Evolutionary conservation across 306 rosid species (phyloP).

Genomic region (Parietaria judaica): DNA sequence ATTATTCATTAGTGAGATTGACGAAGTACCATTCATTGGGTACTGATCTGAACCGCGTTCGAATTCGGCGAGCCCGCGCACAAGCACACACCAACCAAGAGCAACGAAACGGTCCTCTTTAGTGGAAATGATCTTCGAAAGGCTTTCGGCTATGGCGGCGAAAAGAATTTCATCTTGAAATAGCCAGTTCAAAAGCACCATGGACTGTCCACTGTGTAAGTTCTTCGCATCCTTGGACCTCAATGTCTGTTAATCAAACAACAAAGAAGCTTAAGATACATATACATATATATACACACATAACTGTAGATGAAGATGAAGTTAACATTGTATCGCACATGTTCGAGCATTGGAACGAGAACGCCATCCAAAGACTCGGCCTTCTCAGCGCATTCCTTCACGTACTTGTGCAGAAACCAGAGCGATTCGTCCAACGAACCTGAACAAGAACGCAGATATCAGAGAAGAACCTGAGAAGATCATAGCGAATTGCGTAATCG

Average conservation of each 20-base stretch:
- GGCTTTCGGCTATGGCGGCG: conserved; percentile 34
- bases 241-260: conserved; percentile 33
- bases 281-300: too few species aligned
- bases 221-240: conserved; percentile 50
- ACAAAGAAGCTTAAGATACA: too few species aligned
- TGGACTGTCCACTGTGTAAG: conserved; percentile 41
- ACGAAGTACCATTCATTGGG: conserved; percentile 38
- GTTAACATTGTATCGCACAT: conserved; percentile 18
- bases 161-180: conserved; percentile 64
- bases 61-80: conserved; percentile 49
- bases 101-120: conserved; percentile 62
- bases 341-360: conserved; percentile 65
- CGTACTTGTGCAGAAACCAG: conserved; percentile 60
- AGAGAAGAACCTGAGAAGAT: neutral
- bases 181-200: conserved; percentile 70
- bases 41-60: conserved; percentile 36
- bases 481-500: neutral
- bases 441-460: neutral
- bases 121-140: conserved; percentile 39
- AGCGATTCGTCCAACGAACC: conserved; percentile 62
- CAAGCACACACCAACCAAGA: conserved; percentile 78
- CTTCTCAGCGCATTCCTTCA: conserved; percentile 42
- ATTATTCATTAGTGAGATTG: neutral
- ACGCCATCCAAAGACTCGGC: conserved; percentile 35
- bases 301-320: too few species aligned